Conservation (phyloP, 2,329 filamentous ascomycete species). For the Corynespora cassiicola region DNA sequence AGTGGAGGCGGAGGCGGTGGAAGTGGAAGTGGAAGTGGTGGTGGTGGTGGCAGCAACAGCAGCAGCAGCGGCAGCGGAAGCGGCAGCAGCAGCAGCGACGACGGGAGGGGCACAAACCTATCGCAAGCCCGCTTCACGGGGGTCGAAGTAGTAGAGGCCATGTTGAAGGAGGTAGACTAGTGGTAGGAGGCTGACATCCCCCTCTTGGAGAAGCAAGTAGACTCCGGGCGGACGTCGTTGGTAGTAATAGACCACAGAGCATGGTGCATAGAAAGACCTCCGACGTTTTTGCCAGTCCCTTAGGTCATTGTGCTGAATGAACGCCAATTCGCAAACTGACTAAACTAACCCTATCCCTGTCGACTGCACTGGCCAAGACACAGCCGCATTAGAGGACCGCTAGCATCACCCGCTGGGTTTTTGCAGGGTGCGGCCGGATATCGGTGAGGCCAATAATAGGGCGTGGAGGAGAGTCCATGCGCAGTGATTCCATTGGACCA, state of each 20-base stretch:
- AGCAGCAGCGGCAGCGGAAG: constrained; percentile 14
- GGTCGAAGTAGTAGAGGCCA: constrained; percentile 27
- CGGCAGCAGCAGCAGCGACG: no score
- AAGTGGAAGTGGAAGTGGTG: constrained; percentile 40
- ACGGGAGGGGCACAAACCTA: constrained; percentile 44
- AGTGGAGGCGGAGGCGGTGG: no score
- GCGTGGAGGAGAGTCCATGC: constrained; percentile 26
- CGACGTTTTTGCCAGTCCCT: constrained; percentile 32
- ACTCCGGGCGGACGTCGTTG: constrained; percentile 33
- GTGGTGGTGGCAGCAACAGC: constrained; percentile 19
- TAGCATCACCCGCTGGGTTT: constrained; percentile 34
- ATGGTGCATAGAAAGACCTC: constrained; percentile 36
- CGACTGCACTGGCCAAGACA: constrained; percentile 39
- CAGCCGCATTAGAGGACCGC: constrained; percentile 40
- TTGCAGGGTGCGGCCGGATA: constrained; percentile 27
- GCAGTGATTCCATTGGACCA: constrained; percentile 30
- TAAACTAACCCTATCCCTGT: no score
- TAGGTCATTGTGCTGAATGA: constrained; percentile 43
- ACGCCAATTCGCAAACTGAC: constrained; percentile 37
- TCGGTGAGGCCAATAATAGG: constrained; percentile 26
- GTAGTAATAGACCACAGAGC: constrained; percentile 34
- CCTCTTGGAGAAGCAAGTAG: constrained; percentile 26
- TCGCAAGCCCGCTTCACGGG: constrained; percentile 52
- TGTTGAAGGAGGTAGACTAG: constrained; percentile 26
- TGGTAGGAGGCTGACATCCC: constrained; percentile 26